These are phyloP conservation scores for Camptophora hylomeconis DNA, from an alignment of 2,329 filamentous ascomycete species.

Conservation along the genomic window DNA sequence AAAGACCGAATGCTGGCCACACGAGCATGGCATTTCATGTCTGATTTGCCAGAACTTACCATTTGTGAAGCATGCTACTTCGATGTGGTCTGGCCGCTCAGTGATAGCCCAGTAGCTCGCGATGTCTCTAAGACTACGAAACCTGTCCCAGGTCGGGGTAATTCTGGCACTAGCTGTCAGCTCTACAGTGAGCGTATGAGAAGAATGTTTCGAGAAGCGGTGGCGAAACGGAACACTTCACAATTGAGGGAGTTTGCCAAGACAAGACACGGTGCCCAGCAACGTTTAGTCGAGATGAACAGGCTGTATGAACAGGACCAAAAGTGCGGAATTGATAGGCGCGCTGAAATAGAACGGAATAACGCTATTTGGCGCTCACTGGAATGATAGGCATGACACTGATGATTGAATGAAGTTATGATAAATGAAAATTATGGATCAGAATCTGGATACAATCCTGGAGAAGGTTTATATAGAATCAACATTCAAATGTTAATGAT, in stretches of 20 bases:
- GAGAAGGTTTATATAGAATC: no score
- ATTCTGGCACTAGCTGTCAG: constrained; percentile 47
- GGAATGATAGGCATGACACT: constrained; percentile 27
- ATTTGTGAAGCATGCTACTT: constrained; percentile 82
- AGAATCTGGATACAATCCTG: no score
- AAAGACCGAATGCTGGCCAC: constrained; percentile 50
- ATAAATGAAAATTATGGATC: no score
- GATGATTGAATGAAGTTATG: constrained; percentile 5
- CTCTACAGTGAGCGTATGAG: constrained; percentile 74
- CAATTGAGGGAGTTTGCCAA: constrained; percentile 49
- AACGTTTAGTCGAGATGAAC: constrained; percentile 44
- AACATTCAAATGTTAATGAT: no score
- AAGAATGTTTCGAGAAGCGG: constrained; percentile 53
- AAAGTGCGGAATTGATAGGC: constrained; percentile 41
- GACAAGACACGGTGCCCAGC: constrained; percentile 43
- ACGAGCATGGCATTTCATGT: constrained; percentile 65
- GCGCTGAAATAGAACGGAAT: constrained; percentile 35
- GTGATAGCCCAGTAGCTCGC: constrained; percentile 43
- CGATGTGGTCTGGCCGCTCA: constrained; percentile 59
- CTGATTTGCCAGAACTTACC: constrained; percentile 61
- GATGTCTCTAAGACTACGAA: constrained; percentile 53
- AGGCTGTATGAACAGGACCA: constrained; percentile 43
- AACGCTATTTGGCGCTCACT: constrained; percentile 39
- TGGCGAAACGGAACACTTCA: constrained; percentile 51
- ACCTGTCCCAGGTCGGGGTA: constrained; percentile 33